phyloP scores from a whole-genome alignment of 345 rosid genomes.

The Brassica carinata region DNA sequence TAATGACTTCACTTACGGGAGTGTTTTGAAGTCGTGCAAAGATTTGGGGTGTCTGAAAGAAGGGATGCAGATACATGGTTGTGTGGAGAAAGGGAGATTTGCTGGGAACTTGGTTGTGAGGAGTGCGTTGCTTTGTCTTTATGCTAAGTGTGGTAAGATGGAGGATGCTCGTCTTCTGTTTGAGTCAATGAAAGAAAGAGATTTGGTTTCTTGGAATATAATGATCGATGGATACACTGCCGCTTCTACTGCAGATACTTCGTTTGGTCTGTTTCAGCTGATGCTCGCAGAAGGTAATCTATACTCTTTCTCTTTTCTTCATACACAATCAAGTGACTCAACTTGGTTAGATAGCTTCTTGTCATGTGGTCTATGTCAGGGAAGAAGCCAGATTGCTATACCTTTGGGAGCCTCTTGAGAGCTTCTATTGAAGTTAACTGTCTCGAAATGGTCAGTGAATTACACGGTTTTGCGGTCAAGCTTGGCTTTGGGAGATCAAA shows the following conservation, averaged over 20 bases:
- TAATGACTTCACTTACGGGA: conserved; percentile 56
- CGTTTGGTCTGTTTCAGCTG: conserved; percentile 49
- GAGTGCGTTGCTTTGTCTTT: conserved; percentile 66
- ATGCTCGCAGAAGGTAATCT: conserved; percentile 69
- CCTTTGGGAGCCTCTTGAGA: conserved; percentile 66
- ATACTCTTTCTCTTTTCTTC: not conserved
- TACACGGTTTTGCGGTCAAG: conserved; percentile 56
- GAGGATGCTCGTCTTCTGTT: conserved; percentile 50
- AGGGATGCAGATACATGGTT: conserved; percentile 70
- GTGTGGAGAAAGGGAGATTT: conserved; percentile 56
- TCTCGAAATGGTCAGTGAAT: conserved; percentile 46
- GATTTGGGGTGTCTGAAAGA: conserved; percentile 41
- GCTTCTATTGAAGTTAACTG: conserved; percentile 44
- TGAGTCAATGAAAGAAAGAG: conserved; percentile 49
- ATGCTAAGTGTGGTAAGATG: conserved; percentile 59
- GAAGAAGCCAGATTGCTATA: conserved; percentile 61
- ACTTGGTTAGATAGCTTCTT: conserved; percentile 16
- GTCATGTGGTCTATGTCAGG: conserved; percentile 42
- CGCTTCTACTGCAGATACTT: conserved; percentile 42
- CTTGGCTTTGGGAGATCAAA: conserved; percentile 50
- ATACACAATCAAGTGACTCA: not conserved
- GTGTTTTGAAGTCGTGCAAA: conserved; percentile 54
- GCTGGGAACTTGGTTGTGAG: conserved; percentile 48
- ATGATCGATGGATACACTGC: conserved; percentile 59
- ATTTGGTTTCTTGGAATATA: conserved; percentile 66